These are phyloP conservation scores for Candida pseudoviswanathii DNA, from an alignment of 1,139 yeast genomes.

Conservation along the genomic window DNA sequence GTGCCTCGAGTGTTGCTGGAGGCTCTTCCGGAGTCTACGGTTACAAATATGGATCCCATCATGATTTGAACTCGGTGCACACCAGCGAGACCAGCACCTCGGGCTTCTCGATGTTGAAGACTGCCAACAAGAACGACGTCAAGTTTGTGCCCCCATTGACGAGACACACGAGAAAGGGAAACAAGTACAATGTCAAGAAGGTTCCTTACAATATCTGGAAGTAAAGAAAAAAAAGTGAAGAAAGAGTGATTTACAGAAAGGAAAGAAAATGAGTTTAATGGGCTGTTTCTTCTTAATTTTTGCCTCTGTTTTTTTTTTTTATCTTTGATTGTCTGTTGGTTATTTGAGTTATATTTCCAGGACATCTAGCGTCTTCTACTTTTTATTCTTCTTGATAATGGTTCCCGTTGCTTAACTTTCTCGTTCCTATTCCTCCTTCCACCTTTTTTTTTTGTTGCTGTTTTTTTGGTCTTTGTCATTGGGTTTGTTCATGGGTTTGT, in stretches of 20 bases:
- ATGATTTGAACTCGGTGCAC: slow-evolving; percentile 32
- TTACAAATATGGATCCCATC: slow-evolving; percentile 15
- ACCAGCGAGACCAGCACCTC: slow-evolving; percentile 31
- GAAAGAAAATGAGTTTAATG: slow-evolving; percentile 2
- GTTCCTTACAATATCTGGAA: slow-evolving; percentile 34
- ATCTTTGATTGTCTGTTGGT: slow-evolving; percentile 2
- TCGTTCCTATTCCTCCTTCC: background rate
- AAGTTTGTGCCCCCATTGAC: slow-evolving; percentile 22
- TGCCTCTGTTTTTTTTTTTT: background rate
- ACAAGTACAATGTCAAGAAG: slow-evolving; percentile 34
- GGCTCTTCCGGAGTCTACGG: slow-evolving; percentile 3
- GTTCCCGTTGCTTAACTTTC: background rate
- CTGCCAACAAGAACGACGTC: slow-evolving; percentile 18
- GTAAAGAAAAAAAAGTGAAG: slow-evolving; percentile 6
- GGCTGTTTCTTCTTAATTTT: background rate
- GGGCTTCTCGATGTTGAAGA: slow-evolving; percentile 38
- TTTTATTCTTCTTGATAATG: background rate
- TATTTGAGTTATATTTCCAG: background rate
- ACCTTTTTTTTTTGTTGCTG: background rate
- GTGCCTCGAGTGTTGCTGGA: slow-evolving; percentile 1
- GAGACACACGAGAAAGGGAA: slow-evolving; percentile 22
- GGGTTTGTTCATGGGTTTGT: background rate
- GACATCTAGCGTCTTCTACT: background rate
- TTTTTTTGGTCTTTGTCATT: background rate
- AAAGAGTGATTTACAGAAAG: background rate